phyloP scores from a whole-genome alignment of 148 eudicot genomes.

The Spergularia marina region DNA sequence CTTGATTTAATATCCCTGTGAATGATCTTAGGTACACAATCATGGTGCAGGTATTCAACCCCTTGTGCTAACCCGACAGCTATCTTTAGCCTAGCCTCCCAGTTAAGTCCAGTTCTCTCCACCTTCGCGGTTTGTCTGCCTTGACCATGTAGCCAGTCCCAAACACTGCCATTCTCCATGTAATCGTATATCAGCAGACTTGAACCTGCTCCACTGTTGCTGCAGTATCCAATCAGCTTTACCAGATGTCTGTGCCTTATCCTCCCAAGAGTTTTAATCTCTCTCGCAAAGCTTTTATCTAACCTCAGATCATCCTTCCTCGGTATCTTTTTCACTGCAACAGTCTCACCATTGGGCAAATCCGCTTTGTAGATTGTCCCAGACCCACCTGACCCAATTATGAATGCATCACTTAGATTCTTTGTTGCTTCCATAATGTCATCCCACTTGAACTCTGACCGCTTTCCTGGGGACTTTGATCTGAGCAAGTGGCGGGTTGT shows the following conservation, averaged over 20 bases:
- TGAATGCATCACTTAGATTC: conserved; percentile 72
- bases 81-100: conserved; percentile 78
- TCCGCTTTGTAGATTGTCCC: conserved; percentile 88
- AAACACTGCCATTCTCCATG: conserved; percentile 93
- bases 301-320: conserved; percentile 61
- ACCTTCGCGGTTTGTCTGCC: conserved; percentile 33
- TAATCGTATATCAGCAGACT: conserved; percentile 82
- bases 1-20: conserved; percentile 94
- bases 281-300: conserved; percentile 85
- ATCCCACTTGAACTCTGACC: conserved; percentile 68
- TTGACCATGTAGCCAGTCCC: conserved; percentile 81
- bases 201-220: conserved; percentile 52
- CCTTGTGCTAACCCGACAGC: conserved; percentile 93
- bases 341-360: conserved; percentile 54
- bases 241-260: conserved; percentile 92
- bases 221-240: conserved; percentile 81
- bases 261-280: conserved; percentile 83
- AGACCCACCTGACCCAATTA: conserved; percentile 94
- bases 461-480: conserved; percentile 41
- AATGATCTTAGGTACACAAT: conserved; percentile 86
- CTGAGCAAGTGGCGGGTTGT: conserved; percentile 57
- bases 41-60: conserved; percentile 91
- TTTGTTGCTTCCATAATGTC: conserved; percentile 88
- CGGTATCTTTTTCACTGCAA: conserved; percentile 79
- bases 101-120: conserved; percentile 50